Conservation (phyloP, 164 flowering plant species). For the Vitis rotundifolia region DNA sequence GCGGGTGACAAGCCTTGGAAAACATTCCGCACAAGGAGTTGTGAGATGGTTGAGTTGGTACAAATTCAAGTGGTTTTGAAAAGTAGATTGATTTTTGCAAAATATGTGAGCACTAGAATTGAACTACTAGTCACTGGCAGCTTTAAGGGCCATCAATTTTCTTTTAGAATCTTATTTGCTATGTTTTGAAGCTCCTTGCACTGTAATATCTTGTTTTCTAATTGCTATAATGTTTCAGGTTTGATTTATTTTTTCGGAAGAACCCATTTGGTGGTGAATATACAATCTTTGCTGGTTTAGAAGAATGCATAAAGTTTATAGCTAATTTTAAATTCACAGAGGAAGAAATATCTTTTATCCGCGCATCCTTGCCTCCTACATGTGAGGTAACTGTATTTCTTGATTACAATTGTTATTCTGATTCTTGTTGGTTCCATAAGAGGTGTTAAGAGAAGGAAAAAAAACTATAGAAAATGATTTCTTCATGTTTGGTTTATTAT, state of each 20-base stretch:
- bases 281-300: slow-evolving; percentile 91
- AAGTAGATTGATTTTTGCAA: too few species aligned
- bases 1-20: too few species aligned
- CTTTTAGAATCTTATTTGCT: too few species aligned
- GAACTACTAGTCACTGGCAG: too few species aligned
- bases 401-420: neutral
- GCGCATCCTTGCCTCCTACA: slow-evolving; percentile 53
- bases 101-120: too few species aligned
- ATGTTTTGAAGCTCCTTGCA: too few species aligned
- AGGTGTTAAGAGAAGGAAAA: neutral
- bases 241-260: slow-evolving; percentile 90
- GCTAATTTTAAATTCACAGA: slow-evolving; percentile 82
- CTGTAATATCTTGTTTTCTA: neutral
- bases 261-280: slow-evolving; percentile 99
- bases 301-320: slow-evolving; percentile 86
- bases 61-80: too few species aligned
- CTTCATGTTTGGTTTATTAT: too few species aligned
- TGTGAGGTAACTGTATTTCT: slow-evolving; percentile 64
- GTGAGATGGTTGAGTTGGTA: too few species aligned
- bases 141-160: too few species aligned
- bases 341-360: slow-evolving; percentile 74
- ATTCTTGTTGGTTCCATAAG: neutral
- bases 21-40: too few species aligned
- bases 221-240: slow-evolving; percentile 51
- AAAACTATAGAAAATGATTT: too few species aligned